Evolutionary conservation across 352 stramenopile species (phyloP).

Genomic region (Sclerospora graminicola): DNA sequence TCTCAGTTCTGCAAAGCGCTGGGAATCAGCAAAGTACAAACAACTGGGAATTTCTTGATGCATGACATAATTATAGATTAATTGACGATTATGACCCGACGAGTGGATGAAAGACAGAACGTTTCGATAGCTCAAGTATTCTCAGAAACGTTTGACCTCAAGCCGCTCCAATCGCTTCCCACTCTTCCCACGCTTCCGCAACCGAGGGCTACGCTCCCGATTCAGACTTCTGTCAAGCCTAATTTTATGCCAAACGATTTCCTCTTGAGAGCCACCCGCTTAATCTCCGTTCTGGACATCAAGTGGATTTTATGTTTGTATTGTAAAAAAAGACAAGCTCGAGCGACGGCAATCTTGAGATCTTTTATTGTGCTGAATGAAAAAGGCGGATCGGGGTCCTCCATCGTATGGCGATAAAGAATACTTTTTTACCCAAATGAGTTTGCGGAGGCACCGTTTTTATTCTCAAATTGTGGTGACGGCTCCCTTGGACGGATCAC

Average conservation of each 20-base stretch:
- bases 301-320: constrained; percentile 48
- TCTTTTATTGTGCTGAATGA: constrained; percentile 32
- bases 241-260: constrained; percentile 31
- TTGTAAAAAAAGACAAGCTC: constrained; percentile 49
- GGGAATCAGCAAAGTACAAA: constrained; percentile 32
- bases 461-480: constrained; percentile 37
- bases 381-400: constrained; percentile 13
- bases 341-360: constrained; percentile 32
- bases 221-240: constrained; percentile 4
- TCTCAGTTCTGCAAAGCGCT: constrained; percentile 28
- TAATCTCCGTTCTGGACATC: constrained; percentile 37
- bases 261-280: constrained; percentile 34
- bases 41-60: constrained; percentile 50
- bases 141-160: background rate
- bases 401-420: constrained; percentile 46
- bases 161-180: constrained; percentile 4
- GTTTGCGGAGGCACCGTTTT: constrained; percentile 37
- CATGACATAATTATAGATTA: constrained; percentile 34
- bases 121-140: constrained; percentile 26
- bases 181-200: constrained; percentile 22
- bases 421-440: constrained; percentile 44
- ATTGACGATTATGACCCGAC: constrained; percentile 10
- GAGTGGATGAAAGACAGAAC: constrained; percentile 1
- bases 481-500: constrained; percentile 23
- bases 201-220: constrained; percentile 7